These are phyloP conservation scores for Didymella lethalis DNA, from an alignment of 2,329 filamentous ascomycete genomes.

Conservation along the genomic window DNA sequence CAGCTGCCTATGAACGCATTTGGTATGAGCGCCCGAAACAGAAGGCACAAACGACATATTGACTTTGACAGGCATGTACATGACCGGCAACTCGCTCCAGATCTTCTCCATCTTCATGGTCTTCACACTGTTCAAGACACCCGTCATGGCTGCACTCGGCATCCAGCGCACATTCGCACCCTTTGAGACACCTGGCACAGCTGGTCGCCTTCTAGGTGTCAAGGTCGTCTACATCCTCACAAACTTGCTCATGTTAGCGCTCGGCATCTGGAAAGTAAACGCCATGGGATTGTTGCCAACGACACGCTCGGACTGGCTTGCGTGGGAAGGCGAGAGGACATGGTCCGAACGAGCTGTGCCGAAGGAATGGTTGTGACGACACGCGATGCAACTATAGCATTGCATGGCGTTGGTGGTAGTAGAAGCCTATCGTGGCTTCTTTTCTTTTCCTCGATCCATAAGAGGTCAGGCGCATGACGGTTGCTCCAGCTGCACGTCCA, in stretches of 20 bases:
- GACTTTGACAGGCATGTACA: constrained; percentile 77
- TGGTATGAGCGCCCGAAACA: constrained; percentile 59
- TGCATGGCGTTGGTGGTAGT: constrained; percentile 16
- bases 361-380: constrained; percentile 43
- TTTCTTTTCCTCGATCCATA: not conserved
- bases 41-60: constrained; percentile 7
- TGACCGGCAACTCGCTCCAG: constrained; percentile 97
- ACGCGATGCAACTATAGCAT: not conserved
- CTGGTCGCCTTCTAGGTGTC: constrained; percentile 75
- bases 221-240: constrained; percentile 89
- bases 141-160: constrained; percentile 80
- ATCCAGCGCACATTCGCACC: constrained; percentile 90
- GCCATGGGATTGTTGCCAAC: constrained; percentile 96
- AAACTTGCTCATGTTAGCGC: constrained; percentile 80
- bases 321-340: constrained; percentile 81
- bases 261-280: constrained; percentile 97
- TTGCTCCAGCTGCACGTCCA: no score
- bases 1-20: constrained; percentile 96
- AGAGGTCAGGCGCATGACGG: not conserved
- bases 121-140: constrained; percentile 98
- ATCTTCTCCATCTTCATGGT: constrained; percentile 99
- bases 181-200: constrained; percentile 84
- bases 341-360: constrained; percentile 50
- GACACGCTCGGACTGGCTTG: constrained; percentile 95
- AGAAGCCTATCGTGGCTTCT: not conserved